These are phyloP conservation scores for Trametes versicolor DNA, from an alignment of 1,284 basidiomycete species.

Conservation along the genomic window DNA sequence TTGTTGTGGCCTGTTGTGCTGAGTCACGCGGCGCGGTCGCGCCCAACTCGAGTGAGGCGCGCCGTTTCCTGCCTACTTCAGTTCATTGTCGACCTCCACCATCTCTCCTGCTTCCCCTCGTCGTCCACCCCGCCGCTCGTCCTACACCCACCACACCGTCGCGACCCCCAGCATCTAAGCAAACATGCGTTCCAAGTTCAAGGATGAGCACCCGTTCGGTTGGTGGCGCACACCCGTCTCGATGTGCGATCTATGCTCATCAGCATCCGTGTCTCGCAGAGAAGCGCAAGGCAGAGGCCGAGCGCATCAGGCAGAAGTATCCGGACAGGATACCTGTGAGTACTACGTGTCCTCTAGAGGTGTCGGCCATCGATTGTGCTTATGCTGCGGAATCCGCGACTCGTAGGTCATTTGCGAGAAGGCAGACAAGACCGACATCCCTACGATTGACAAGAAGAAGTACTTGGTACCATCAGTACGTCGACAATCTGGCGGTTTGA, in stretches of 20 bases:
- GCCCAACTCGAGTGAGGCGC: slow-evolving; percentile 36
- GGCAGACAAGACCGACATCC: slow-evolving; percentile 98
- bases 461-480: slow-evolving; percentile 96
- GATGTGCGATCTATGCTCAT: slow-evolving; percentile 40
- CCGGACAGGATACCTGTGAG: slow-evolving; percentile 97
- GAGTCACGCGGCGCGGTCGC: slow-evolving; percentile 44
- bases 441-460: slow-evolving; percentile 99
- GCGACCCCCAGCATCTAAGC: slow-evolving; percentile 2
- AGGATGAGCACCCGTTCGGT: slow-evolving; percentile 99
- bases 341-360: slow-evolving; percentile 34
- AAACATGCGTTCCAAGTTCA: slow-evolving; percentile 96
- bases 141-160: neutral
- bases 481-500: slow-evolving; percentile 26
- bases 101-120: slow-evolving; percentile 18
- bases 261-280: slow-evolving; percentile 60
- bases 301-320: slow-evolving; percentile 98
- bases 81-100: slow-evolving; percentile 37
- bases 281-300: slow-evolving; percentile 98
- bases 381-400: slow-evolving; percentile 19
- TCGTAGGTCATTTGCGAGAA: slow-evolving; percentile 98
- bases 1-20: slow-evolving; percentile 45
- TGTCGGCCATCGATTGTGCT: slow-evolving; percentile 32
- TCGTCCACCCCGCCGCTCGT: slow-evolving; percentile 8
- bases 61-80: slow-evolving; percentile 41
- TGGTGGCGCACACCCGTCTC: slow-evolving; percentile 45